Evolutionary conservation across 305 asterid genomes (phyloP).

Genomic region (Fraxinus dipetala): DNA sequence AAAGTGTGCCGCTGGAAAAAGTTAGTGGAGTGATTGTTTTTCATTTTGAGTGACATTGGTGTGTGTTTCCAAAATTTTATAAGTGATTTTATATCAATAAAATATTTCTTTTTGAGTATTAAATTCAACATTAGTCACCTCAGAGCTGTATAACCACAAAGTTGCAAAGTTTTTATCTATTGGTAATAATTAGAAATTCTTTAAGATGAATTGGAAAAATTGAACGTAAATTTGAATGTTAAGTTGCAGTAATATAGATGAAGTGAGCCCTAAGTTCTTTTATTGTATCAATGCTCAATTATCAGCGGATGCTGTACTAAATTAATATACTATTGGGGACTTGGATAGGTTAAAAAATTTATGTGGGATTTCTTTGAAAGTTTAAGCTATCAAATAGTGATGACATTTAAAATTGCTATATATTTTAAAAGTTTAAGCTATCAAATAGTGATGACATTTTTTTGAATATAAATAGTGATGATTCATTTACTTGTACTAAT

Average conservation of each 20-base stretch:
- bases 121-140: background rate
- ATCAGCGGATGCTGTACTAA: background rate
- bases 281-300: background rate
- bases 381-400: too few relatives aligned
- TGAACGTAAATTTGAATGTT: background rate
- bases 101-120: too few relatives aligned
- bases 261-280: background rate
- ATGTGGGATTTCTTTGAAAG: background rate
- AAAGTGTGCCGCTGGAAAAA: too few relatives aligned
- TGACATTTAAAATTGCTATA: background rate
- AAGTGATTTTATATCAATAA: too few relatives aligned
- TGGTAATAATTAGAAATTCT: background rate
- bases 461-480: background rate
- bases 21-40: too few relatives aligned
- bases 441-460: too few relatives aligned
- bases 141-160: background rate
- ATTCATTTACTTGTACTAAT: background rate
- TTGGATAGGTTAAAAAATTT: background rate
- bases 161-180: background rate
- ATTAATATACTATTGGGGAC: background rate
- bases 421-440: background rate
- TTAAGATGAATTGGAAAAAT: background rate
- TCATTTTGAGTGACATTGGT: too few relatives aligned
- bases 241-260: background rate
- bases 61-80: too few relatives aligned